A percentile compares a stretch with the other conserved stretches of the same genome.
Conservation (phyloP, 2,329 filamentous ascomycete genomes). For the Cladosporium sp. region DNA sequence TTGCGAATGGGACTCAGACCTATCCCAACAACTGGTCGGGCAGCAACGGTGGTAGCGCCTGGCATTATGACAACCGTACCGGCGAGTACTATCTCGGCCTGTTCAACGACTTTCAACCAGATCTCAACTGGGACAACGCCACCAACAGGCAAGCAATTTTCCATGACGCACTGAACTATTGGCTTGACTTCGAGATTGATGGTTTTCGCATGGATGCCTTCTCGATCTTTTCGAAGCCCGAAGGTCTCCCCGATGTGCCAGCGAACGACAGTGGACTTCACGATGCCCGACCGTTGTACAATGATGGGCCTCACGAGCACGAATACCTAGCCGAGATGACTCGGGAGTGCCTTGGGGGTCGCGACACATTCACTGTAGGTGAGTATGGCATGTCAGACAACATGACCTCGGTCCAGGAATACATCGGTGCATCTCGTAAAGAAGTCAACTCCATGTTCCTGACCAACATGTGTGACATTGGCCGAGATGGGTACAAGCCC, state of each 20-base stretch:
- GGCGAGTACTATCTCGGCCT: constrained; percentile 74
- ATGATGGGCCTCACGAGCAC: constrained; percentile 40
- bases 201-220: constrained; percentile 33
- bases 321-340: constrained; percentile 46
- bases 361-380: constrained; percentile 45
- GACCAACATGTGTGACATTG: constrained; percentile 10
- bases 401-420: constrained; percentile 6
- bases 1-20: constrained; percentile 54
- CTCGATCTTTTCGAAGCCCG: constrained; percentile 25
- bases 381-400: constrained; percentile 35
- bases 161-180: constrained; percentile 55
- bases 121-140: constrained; percentile 80
- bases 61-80: constrained; percentile 68
- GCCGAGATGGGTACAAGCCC: neutral
- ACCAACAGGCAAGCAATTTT: constrained; percentile 66
- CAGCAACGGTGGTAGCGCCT: constrained; percentile 55
- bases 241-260: constrained; percentile 23
- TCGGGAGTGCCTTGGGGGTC: constrained; percentile 19
- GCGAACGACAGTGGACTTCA: constrained; percentile 12
- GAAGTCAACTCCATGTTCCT: constrained; percentile 12
- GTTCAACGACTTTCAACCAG: constrained; percentile 72
- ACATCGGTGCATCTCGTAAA: constrained; percentile 5
- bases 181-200: constrained; percentile 65
- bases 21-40: constrained; percentile 73
- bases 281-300: constrained; percentile 18